Evolutionary conservation across 2,329 filamentous ascomycete species (phyloP), one percentile per base, ranked within the genome.

Genomic region (Epichloe elymi): DNA sequence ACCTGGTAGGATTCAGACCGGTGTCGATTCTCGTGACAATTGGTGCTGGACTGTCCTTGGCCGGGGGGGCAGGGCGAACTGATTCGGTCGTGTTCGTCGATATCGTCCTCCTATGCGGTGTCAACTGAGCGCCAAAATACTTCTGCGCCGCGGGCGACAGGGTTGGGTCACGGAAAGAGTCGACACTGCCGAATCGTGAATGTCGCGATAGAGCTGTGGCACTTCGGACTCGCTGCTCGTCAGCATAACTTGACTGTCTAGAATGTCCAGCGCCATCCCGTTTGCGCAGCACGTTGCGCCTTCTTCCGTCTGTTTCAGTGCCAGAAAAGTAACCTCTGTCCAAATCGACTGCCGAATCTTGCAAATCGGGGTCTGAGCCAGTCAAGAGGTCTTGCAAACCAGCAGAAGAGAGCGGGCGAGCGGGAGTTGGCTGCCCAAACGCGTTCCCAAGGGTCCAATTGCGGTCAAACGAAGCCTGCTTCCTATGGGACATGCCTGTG

Each of bases 291-390:
- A 93, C 74, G 62, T 88, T 94, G 44, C 86, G 79, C 59, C 79
- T 82, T 52, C 85, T 80, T 42, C 79, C 79, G 56, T 96, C 89
- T 11, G 82, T 74, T 61, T 97, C 91, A 15, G 85, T 86, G 3
- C 90, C 88, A 7, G 91, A 96, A 63, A 96, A 95, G 66, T 97
- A 97, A 23, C 90, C 91, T 37, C 88, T 80, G 60, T 97, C 93
- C 15, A 88, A 66, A 54, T 94, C 86, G 23, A 72, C 66, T 15
- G 70, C 69, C 8, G 72, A 72, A 53, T 79, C 75, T 55, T 71
- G 71, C 14, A 69, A 59, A 12, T 70, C 64, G 14, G 66, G 58
- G 15, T 69, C 68, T 2, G 70, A 68, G 19, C 40, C 48, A 20
- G 61, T 61, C 20, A 66, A 64, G 46, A 68, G 49, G 6, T 78